Evolutionary conservation across 192 early-diverging fungal species (phyloP), one percentile per base, ranked within the genome.

Genomic region (Spinellus fusiger): DNA sequence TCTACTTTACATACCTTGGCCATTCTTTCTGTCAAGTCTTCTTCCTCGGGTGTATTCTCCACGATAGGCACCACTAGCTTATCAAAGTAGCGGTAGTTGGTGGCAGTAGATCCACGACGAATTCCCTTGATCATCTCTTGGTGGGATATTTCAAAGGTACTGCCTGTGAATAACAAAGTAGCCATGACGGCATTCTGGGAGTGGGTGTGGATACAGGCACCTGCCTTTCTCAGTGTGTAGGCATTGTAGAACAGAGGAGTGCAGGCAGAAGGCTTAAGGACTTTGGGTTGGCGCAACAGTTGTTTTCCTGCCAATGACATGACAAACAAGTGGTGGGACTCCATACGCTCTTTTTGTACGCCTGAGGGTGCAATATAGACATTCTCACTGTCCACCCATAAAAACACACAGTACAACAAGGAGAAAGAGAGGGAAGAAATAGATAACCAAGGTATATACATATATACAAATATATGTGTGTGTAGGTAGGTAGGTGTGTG

Each of bases 111-210:
- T 3, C 93, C 96, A 20, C 82, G 79, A 25, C 89, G 77, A 51
- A 98, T 98, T 5, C 96, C 96, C 77, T 98, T 98, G 77, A 98
- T 98, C 96, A 98, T 98, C 68, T 98, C 96, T 68, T 96, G 94
- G 71, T 96, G 92, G 8, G 92, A 90, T 56, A 98, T 95, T 12
- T 70, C 69, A 75, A 98, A 98, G 48, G 78, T 82, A 6, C 83
- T 75, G 9, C 86, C 86, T 12, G 75, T 51, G 59, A 79, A 93
- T 37, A 98, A 69, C 66, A 98, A 69, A 0, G 96, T 96, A 4
- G 75, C 93, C 86, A 98, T 87, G 20, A 98, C 93, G 1, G 96
- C 96, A 66, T 92, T 79, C 69, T 95, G 93, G 29, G 94, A 96
- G 75, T 98, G 96, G 4, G 94, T 95, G 70, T 98, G 94, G 68